Evolutionary conservation across 2,329 filamentous ascomycete genomes (phyloP).

Genomic region (Scopulariopsis brevicaulis): DNA sequence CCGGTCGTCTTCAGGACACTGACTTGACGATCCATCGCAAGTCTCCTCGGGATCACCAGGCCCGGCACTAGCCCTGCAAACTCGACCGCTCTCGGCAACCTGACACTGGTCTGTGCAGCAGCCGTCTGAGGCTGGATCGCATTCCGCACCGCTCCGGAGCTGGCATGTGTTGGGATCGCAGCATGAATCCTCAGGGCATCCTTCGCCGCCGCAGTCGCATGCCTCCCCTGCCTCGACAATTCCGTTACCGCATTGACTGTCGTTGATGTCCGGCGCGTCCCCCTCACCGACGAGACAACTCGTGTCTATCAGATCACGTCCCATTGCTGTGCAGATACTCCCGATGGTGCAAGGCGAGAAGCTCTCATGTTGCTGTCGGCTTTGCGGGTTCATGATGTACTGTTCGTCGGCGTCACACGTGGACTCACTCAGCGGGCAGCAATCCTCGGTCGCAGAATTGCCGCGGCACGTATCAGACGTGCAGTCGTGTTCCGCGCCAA

Average conservation of each 20-base stretch:
- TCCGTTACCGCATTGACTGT: conserved; percentile 86
- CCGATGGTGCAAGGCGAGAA: conserved; percentile 88
- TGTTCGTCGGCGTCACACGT: conserved; percentile 65
- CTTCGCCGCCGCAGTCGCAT: conserved; percentile 82
- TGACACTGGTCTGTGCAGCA: conserved; percentile 61
- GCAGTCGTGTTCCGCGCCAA: conserved; percentile 94
- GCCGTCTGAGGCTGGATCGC: conserved; percentile 53
- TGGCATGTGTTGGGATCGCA: conserved; percentile 81
- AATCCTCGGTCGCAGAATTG: conserved; percentile 41
- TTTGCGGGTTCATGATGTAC: conserved; percentile 96
- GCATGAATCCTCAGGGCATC: conserved; percentile 67
- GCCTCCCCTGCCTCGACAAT: conserved; percentile 93
- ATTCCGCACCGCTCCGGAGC: conserved; percentile 59
- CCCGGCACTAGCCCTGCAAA: conserved; percentile 73
- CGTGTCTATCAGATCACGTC: conserved; percentile 63
- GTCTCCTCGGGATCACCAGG: conserved; percentile 76
- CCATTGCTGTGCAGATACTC: conserved; percentile 84
- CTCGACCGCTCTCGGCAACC: conserved; percentile 50
- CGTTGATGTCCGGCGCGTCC: conserved; percentile 69
- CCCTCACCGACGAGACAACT: conserved; percentile 73
- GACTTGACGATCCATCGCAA: conserved; percentile 61
- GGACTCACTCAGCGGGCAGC: conserved; percentile 62
- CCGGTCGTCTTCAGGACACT: conserved; percentile 64
- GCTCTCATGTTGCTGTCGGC: conserved; percentile 54
- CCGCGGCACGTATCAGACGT: conserved; percentile 55